Evolutionary conservation across 352 stramenopile genomes (phyloP).

Genomic region (Pythium diclinum): DNA sequence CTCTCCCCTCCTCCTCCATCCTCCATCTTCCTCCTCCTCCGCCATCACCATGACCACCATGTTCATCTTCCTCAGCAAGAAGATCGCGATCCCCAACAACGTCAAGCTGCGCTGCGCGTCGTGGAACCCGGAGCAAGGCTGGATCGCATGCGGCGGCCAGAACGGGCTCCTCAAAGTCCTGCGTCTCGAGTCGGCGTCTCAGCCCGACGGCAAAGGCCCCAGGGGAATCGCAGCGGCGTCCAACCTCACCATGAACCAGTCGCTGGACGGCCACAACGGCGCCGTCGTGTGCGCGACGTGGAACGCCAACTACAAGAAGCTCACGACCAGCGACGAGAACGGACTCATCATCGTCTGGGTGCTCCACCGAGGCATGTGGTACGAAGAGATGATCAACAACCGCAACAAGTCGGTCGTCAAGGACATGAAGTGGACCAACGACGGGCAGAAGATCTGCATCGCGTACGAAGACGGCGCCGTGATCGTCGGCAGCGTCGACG

Average conservation of each 20-base stretch:
- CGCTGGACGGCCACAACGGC: constrained; percentile 91
- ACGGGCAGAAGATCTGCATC: constrained; percentile 95
- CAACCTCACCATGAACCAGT: constrained; percentile 95
- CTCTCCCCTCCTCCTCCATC: background rate
- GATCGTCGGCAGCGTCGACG: constrained; percentile 93
- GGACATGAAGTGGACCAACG: constrained; percentile 94
- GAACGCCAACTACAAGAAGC: constrained; percentile 94
- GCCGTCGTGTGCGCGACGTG: constrained; percentile 90
- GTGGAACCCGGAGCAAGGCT: constrained; percentile 93
- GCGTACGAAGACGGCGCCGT: constrained; percentile 93
- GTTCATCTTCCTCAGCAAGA: constrained; percentile 96
- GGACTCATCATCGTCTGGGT: constrained; percentile 96
- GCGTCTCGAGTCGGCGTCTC: constrained; percentile 76
- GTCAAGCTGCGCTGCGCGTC: constrained; percentile 87
- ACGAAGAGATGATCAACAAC: constrained; percentile 97
- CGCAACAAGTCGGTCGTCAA: constrained; percentile 92
- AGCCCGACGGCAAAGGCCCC: constrained; percentile 66
- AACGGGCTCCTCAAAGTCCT: constrained; percentile 93
- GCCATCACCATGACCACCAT: constrained; percentile 42
- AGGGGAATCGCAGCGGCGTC: constrained; percentile 82
- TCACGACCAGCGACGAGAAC: constrained; percentile 94
- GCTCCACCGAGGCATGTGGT: constrained; percentile 92
- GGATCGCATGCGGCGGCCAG: constrained; percentile 93
- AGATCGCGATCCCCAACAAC: constrained; percentile 94
- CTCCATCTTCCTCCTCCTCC: background rate